phyloP scores from a whole-genome alignment of 805 yeast species.

The Ogataea paradorogensis region DNA sequence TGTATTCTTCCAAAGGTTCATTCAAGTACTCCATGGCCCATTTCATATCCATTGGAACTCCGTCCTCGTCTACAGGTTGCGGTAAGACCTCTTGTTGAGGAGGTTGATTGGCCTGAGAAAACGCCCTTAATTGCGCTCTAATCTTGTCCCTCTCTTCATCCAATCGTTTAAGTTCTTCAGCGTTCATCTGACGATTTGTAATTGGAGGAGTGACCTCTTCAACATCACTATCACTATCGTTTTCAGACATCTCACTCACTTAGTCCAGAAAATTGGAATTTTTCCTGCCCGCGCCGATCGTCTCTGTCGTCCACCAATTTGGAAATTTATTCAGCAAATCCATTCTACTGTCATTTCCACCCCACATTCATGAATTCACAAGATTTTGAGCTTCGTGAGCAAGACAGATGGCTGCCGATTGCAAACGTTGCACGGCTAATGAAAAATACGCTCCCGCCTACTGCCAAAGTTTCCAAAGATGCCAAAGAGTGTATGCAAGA shows the following conservation, averaged over 20 bases:
- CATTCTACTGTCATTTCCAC: constrained; percentile 5
- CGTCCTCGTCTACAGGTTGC: constrained; percentile 16
- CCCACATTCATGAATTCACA: constrained; percentile 18
- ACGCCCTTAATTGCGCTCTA: constrained; percentile 8
- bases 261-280: neutral
- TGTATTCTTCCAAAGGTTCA: constrained; percentile 23
- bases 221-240: constrained; percentile 2
- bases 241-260: constrained; percentile 4
- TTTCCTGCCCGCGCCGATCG: constrained; percentile 5
- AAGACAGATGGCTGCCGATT: constrained; percentile 60
- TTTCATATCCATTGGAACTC: constrained; percentile 26
- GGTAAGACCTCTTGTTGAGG: neutral
- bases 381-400: constrained; percentile 54
- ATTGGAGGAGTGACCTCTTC: constrained; percentile 9
- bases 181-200: constrained; percentile 9
- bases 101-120: constrained; percentile 8
- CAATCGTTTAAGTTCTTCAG: constrained; percentile 10
- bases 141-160: constrained; percentile 10
- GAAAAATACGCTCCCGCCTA: constrained; percentile 69
- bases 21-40: constrained; percentile 25
- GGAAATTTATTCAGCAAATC: constrained; percentile 1
- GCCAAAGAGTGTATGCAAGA: constrained; percentile 77
- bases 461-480: constrained; percentile 76
- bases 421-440: constrained; percentile 71
- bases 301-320: neutral